Evolutionary conservation across 306 rosid species (phyloP).

Genomic region (Astragalus glycyphyllos): DNA sequence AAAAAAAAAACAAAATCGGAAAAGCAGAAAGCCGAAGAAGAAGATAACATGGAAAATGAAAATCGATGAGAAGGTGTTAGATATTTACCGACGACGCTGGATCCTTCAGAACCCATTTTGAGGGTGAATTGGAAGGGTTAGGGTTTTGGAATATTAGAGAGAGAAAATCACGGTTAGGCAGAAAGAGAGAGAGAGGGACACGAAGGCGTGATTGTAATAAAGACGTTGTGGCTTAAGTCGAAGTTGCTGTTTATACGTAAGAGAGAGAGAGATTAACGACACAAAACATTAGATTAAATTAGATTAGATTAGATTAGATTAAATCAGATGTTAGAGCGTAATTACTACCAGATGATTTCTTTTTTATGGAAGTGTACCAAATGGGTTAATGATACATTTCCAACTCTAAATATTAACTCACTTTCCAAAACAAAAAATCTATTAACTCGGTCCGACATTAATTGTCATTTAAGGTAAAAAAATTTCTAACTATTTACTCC

Average conservation of each 20-base stretch:
- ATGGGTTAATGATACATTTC: too few relatives aligned
- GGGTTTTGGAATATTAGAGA: constrained; percentile 53
- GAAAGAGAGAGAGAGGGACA: constrained; percentile 32
- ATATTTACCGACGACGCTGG: constrained; percentile 79
- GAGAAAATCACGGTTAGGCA: constrained; percentile 28
- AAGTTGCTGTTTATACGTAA: not conserved
- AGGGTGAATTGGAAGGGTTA: constrained; percentile 35
- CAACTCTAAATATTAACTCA: too few relatives aligned
- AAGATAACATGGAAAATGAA: not conserved
- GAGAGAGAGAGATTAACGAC: too few relatives aligned
- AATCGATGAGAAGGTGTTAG: constrained; percentile 16
- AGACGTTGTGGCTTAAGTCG: constrained; percentile 25
- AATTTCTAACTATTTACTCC: too few relatives aligned
- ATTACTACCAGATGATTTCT: too few relatives aligned
- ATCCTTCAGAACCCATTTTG: constrained; percentile 81
- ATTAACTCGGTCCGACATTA: too few relatives aligned
- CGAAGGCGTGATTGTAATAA: constrained; percentile 1
- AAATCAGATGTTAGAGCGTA: too few relatives aligned
- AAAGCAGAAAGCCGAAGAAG: not conserved
- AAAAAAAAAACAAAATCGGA: not conserved
- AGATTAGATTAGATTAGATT: too few relatives aligned
- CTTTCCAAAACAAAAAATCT: too few relatives aligned
- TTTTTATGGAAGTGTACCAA: too few relatives aligned
- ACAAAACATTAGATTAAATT: too few relatives aligned
- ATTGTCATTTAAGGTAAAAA: too few relatives aligned